Evolutionary conservation across 2,329 filamentous ascomycete species (phyloP), one percentile per base, ranked within the genome.

Genomic region (Neofusicoccum parvum): DNA sequence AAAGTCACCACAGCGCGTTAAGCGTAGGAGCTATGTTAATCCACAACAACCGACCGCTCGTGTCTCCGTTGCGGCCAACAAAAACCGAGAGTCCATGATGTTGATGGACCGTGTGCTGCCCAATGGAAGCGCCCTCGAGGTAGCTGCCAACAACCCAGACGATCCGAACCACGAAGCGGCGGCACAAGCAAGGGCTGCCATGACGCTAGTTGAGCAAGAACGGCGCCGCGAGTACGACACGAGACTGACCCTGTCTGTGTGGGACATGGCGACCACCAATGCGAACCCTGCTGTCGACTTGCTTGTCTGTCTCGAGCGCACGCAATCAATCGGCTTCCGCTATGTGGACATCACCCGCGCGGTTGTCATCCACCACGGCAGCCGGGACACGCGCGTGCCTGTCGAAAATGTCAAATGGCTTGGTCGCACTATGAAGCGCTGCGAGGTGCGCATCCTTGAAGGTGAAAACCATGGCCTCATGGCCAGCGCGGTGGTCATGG

Each of bases 391-490:
- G 6, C 87, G 95, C 27, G 95, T 99, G 1, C 95, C 95, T 0
- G 90, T 97, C 14, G 95, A 97, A 65, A 99, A 99, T 73, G 92
- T 97, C 23, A 87, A 90, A 69, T 99, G 95, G 95, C 85, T 99
- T 7, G 94, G 93, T 66, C 94, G 94, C 78, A 91, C 91, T 48
- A 98, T 99, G 94, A 88, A 91, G 36, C 85, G 92, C 54, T 98
- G 94, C 76, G 95, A 98, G 76, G 92, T 99, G 14, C 85, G 94
- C 5, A 88, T 98, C 5, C 83, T 99, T 3, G 91, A 96, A 70
- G 92, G 92, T 5, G 94, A 99, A 77, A 92, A 94, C 3, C 95
- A 99, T 74, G 94, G 95, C 0, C 81, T 99, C 27, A 99, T 99
- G 95, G 95, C 95, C 0, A 96, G 90, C 70, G 94, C 95, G 0